These are phyloP conservation scores for Rubia tinctorum DNA, from an alignment of 305 asterid genomes.

Conservation along the genomic window DNA sequence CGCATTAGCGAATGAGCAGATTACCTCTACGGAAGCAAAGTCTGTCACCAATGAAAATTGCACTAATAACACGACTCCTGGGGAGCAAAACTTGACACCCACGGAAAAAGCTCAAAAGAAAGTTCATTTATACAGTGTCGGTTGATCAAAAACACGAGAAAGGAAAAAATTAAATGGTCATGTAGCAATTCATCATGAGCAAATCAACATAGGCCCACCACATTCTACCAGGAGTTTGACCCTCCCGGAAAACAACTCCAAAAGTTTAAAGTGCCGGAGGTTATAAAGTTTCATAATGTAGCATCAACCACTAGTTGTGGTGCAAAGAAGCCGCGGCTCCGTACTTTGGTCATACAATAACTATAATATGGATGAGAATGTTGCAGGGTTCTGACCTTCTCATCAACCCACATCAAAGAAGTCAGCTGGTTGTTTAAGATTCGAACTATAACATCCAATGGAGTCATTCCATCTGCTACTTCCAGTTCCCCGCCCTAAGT, in stretches of 20 bases:
- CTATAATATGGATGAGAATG: constrained; percentile 7
- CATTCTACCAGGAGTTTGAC: neutral
- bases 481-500: constrained; percentile 86
- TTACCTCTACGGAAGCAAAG: neutral
- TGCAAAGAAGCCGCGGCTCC: neutral
- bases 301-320: neutral
- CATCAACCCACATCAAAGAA: constrained; percentile 93
- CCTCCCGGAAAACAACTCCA: neutral
- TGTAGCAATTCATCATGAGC: neutral
- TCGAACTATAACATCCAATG: constrained; percentile 81
- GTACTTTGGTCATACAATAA: neutral
- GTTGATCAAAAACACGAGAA: neutral
- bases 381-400: constrained; percentile 60
- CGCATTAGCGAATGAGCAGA: constrained; percentile 1
- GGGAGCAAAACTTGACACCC: neutral
- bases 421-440: constrained; percentile 91
- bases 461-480: constrained; percentile 71
- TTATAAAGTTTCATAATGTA: neutral
- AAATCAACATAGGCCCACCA: neutral
- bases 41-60: too few species aligned
- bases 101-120: neutral
- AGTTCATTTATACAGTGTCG: neutral
- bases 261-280: too few species aligned
- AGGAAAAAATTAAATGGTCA: neutral
- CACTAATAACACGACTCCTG: neutral